Percentiles rank a stretch among this genome's conserved stretches.
These are phyloP conservation scores for Myriangium duriaei DNA, from an alignment of 2,329 filamentous ascomycete species.

Conservation along the genomic window DNA sequence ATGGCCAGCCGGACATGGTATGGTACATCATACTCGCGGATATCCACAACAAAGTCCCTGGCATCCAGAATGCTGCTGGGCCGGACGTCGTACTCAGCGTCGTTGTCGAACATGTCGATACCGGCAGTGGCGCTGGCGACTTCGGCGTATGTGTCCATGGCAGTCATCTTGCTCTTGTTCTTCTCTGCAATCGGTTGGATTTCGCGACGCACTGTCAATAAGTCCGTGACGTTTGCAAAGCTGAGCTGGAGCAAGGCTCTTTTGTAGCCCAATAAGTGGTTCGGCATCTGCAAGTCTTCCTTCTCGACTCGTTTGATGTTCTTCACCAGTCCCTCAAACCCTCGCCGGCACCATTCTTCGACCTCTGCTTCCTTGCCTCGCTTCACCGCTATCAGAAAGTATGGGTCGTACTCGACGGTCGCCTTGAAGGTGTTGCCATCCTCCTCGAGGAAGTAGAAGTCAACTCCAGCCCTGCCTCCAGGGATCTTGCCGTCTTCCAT, in stretches of 20 bases:
- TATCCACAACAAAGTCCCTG: constrained; percentile 95
- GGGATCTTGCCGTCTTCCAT: constrained; percentile 73
- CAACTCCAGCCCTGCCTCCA: constrained; percentile 76
- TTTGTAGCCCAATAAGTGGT: constrained; percentile 83
- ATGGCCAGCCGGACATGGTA: constrained; percentile 99
- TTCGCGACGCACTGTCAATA: constrained; percentile 71
- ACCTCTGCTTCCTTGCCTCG: constrained; percentile 82
- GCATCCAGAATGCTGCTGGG: constrained; percentile 62
- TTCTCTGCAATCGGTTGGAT: constrained; percentile 88
- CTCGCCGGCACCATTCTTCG: constrained; percentile 82
- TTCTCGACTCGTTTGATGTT: constrained; percentile 66
- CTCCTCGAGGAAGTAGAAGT: constrained; percentile 94
- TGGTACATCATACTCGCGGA: constrained; percentile 96
- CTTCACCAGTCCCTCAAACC: constrained; percentile 72
- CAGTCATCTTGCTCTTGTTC: constrained; percentile 91
- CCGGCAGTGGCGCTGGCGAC: constrained; percentile 75
- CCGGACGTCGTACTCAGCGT: constrained; percentile 63
- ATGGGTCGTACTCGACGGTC: constrained; percentile 90
- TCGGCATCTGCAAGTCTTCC: constrained; percentile 71
- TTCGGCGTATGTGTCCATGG: constrained; percentile 97
- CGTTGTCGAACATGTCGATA: constrained; percentile 89
- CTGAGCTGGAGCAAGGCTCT: constrained; percentile 76
- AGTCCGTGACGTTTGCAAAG: constrained; percentile 77
- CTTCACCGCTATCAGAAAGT: constrained; percentile 85
- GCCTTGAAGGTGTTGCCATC: constrained; percentile 88